These are phyloP conservation scores for Fusarium nodosum DNA, from an alignment of 2,329 filamentous ascomycete genomes.

Conservation along the genomic window DNA sequence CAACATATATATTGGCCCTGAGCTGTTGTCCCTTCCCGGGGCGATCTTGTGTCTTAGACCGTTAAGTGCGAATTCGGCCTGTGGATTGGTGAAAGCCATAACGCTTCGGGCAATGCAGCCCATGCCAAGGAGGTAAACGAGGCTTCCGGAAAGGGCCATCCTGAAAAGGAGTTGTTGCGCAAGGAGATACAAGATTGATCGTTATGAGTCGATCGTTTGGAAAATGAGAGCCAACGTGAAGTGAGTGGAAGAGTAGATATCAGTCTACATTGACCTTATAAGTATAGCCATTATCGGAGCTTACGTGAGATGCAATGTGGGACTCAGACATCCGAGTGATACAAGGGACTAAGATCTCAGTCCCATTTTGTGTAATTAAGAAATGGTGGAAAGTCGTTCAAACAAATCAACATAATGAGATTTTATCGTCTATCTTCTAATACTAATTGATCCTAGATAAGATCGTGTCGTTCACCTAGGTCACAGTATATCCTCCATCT, in stretches of 20 bases:
- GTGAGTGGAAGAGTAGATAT: background rate
- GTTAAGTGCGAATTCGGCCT: slow-evolving; percentile 19
- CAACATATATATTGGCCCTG: slow-evolving; percentile 16
- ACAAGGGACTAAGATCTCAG: background rate
- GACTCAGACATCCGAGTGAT: background rate
- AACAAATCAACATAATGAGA: background rate
- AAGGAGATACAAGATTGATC: rapidly evolving
- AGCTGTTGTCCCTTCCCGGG: background rate
- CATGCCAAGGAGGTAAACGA: background rate
- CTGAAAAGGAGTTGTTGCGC: rapidly evolving
- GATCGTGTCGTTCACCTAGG: slow-evolving; percentile 57
- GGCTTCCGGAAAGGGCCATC: background rate
- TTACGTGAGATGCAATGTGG: background rate
- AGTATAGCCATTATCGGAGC: background rate
- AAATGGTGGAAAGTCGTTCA: background rate
- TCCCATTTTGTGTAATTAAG: background rate
- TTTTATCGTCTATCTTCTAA: background rate
- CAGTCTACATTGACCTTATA: background rate
- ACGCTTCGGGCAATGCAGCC: slow-evolving; percentile 13
- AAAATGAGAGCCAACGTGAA: background rate
- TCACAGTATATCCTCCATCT: slow-evolving; percentile 86
- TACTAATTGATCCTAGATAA: no score
- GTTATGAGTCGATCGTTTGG: background rate
- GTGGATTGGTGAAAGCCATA: slow-evolving; percentile 19
- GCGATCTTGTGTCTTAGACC: background rate